Evolutionary conservation across 768 basidiomycete species (phyloP).

Genomic region (Trametes elegans): DNA sequence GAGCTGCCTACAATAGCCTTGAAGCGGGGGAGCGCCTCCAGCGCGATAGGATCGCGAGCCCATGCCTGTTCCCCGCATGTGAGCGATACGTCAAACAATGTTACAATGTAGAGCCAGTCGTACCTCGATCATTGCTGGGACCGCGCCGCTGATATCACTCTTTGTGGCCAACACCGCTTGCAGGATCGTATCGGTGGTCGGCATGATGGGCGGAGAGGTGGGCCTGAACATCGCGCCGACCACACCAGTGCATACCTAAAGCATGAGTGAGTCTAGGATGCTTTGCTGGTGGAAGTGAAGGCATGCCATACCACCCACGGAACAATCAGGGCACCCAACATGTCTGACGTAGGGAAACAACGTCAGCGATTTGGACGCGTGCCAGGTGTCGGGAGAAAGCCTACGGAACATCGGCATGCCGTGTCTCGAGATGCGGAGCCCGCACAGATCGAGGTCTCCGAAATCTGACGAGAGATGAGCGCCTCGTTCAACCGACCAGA

Average conservation of each 20-base stretch:
- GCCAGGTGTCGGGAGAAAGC: background rate
- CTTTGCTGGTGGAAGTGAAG: too few species aligned
- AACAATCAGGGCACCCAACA: constrained; percentile 7
- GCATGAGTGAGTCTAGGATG: background rate
- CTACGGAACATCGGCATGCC: constrained; percentile 28
- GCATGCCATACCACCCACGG: constrained; percentile 11
- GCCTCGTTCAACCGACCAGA: background rate
- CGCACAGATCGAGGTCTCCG: constrained; percentile 20
- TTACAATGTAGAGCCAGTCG: background rate
- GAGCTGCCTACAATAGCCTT: background rate
- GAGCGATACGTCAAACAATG: too few species aligned
- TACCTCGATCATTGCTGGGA: constrained; percentile 31
- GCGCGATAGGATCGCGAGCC: constrained; percentile 10
- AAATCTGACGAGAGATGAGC: too few species aligned
- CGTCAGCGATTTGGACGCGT: background rate
- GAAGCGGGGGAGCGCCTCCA: constrained; percentile 17
- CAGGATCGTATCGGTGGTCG: constrained; percentile 25
- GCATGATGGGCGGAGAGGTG: constrained; percentile 17
- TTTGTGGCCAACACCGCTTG: constrained; percentile 9
- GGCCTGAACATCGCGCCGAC: constrained; percentile 25
- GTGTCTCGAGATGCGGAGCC: constrained; percentile 18
- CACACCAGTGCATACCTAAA: constrained; percentile 17
- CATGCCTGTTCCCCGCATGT: constrained; percentile 17
- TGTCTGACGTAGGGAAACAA: background rate
- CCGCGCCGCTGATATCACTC: constrained; percentile 14